Percentiles rank a stretch among this genome's conserved stretches.
Conservation (phyloP, 257 asterid genomes). For the Mitragyna speciosa region DNA sequence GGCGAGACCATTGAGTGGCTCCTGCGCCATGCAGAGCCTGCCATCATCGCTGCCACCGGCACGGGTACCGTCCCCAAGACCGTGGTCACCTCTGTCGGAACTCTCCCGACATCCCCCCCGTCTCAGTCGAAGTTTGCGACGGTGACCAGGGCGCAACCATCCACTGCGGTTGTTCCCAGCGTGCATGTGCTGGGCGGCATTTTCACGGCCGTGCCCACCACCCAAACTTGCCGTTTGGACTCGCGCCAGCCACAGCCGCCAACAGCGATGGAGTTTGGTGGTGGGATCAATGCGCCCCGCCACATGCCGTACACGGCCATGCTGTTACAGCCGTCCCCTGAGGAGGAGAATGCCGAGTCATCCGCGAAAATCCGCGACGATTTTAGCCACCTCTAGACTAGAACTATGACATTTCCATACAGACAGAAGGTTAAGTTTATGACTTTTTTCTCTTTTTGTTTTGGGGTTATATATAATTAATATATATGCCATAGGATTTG, state of each 20-base stretch:
- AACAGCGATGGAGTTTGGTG: conserved; percentile 36
- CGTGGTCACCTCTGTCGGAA: conserved; percentile 31
- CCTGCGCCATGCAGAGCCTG: conserved; percentile 62
- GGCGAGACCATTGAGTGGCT: conserved; percentile 94
- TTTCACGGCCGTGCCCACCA: conserved; percentile 1
- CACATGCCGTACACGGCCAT: conserved; percentile 70
- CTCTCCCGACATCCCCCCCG: conserved; percentile 15
- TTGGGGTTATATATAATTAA: neutral
- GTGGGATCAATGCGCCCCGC: conserved; percentile 31
- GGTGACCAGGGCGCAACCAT: neutral
- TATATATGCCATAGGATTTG: neutral
- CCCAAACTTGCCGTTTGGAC: conserved; percentile 50
- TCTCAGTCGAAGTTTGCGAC: conserved; percentile 27
- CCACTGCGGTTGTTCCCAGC: conserved; percentile 14
- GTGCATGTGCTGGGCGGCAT: neutral
- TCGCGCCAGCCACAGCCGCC: conserved; percentile 41
- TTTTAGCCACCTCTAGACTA: neutral
- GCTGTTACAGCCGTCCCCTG: conserved; percentile 60
- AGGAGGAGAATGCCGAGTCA: conserved; percentile 34
- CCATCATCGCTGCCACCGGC: conserved; percentile 68
- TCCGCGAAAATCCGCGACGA: neutral
- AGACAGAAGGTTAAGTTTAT: neutral
- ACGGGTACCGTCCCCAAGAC: conserved; percentile 57
- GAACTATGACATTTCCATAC: neutral
- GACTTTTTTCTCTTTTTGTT: neutral